Evolutionary conservation across 2,329 filamentous ascomycete genomes (phyloP), one percentile per base, ranked within the genome.

Genomic region (Fusarium chlamydosporum): DNA sequence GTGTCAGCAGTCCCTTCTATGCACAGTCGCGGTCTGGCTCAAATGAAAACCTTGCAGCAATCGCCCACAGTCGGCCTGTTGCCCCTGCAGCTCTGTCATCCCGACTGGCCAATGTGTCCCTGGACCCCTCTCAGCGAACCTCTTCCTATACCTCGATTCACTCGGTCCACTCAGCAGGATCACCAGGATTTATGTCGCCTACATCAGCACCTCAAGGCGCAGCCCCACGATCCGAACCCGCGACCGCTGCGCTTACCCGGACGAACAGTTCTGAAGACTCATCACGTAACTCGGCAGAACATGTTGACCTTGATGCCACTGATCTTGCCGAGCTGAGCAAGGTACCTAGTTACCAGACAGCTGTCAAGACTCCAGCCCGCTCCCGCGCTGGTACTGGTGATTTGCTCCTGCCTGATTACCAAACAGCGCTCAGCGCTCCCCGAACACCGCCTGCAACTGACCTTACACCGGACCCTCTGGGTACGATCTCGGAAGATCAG

Each of bases 1-100:
- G 90, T n/a, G 86, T 93, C 59, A 93, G 88, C 76, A 97, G 93
- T 35, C 96, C 96, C 0, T 90, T 93, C 72, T 89, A 89, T 73
- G 86, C 84, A 9, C 87, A 88, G 51, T 91, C 92, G 55, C 89
- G 93, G 57, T 87, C 90, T 46, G 90, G 91, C 7, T 98, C 95
- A 0, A 82, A 86, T 11, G 96, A 98, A 73, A 95, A 97, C 75
- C 83, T 98, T 48, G 47, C 87, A 46, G 46, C 87, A 84, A 76
- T 80, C 52, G 67, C 72, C 3, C 72, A 78, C 59, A 74, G 72
- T 48, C 69, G 69, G 13, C 74, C 77, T 13, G 72, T 81, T 13
- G 72, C 79, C 15, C 86, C 85, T n/a, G 85, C 84, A 33, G 85
- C 80, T 61, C 85, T 87, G 70, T 92, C 78, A 79, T 91, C 79